phyloP scores from a whole-genome alignment of 2,329 filamentous ascomycete species.

The Cytospora chrysosperma region DNA sequence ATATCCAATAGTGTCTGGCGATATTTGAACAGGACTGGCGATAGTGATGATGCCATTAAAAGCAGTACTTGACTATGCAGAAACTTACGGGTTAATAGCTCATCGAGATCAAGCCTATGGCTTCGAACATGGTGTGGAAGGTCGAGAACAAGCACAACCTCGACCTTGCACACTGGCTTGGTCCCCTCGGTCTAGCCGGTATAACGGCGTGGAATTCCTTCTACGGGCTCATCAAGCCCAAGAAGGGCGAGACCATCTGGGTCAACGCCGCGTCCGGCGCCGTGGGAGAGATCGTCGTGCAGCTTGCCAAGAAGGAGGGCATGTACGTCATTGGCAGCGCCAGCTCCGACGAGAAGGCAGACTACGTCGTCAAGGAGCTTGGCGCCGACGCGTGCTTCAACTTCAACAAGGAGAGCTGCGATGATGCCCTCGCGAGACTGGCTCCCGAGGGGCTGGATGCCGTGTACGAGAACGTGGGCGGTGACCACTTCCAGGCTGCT shows the following conservation, averaged over 20 bases:
- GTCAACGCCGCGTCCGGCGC: slow-evolving; percentile 73
- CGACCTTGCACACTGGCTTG: slow-evolving; percentile 62
- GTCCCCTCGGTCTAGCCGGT: slow-evolving; percentile 73
- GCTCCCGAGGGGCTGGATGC: slow-evolving; percentile 75
- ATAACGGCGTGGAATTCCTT: slow-evolving; percentile 73
- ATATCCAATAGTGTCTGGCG: not conserved
- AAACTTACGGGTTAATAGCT: not conserved
- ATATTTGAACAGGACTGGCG: too few relatives aligned
- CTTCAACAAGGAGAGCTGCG: slow-evolving; percentile 72
- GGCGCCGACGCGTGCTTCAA: slow-evolving; percentile 75
- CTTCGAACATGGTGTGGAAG: slow-evolving; percentile 34
- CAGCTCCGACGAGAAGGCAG: slow-evolving; percentile 72
- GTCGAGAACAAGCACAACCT: slow-evolving; percentile 66
- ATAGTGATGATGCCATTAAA: too few relatives aligned
- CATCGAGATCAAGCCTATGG: slow-evolving; percentile 18
- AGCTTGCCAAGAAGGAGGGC: slow-evolving; percentile 74
- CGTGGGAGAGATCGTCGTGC: slow-evolving; percentile 73
- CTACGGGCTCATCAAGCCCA: slow-evolving; percentile 72
- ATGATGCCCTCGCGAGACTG: slow-evolving; percentile 62
- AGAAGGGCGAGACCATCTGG: slow-evolving; percentile 77
- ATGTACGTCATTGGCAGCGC: slow-evolving; percentile 73
- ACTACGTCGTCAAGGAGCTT: slow-evolving; percentile 68
- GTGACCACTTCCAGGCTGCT: slow-evolving; percentile 62
- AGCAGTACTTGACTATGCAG: not conserved
- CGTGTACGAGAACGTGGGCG: slow-evolving; percentile 80